Evolutionary conservation across 2,329 filamentous ascomycete species (phyloP), one percentile per base, ranked within the genome.

Genomic region (Xylaria sp.): DNA sequence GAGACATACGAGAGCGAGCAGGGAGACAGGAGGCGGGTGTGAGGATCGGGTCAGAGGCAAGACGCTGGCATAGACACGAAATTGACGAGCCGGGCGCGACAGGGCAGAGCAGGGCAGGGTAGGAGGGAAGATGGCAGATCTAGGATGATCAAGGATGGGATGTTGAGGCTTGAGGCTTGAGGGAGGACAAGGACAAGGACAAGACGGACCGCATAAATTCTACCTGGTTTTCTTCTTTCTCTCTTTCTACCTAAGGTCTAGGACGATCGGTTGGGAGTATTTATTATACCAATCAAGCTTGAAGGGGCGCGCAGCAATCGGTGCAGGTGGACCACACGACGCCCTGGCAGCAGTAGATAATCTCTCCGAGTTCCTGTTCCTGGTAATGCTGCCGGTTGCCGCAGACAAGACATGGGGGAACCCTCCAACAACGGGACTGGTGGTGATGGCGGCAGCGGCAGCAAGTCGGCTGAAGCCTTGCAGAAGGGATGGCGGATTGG

Each of bases 381-480:
- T 61, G 55, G 54, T 63, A 58, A 57, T 63, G 59, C 63, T 63
- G 63, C 63, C 63, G 63, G 63, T 34, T 65, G 61, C 63, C 63
- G 63, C 63, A 65, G 63, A 60, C 56, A 61, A 65, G 60, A 63
- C 61, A 65, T 65, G 63, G 63, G 62, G 62, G 54, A 61, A 63
- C 60, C 64, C 58, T 67, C 65, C 47, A 69, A 69, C 71, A 72
- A 74, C 51, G 58, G 62, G 59, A 58, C 58, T 60, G 58, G 55
- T 54, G 55, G 55, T 54, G 55, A 62, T 55, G 57, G 57, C 57
- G 57, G 57, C 59, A 59, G 61, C 52, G 57, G 59, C 37, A 42
- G 37, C 37, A 42, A 42, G 62, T 62, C 62, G 49, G 30, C 49
- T 51, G 49, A 34, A 64, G 62, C 62, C 62, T 64, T 46, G 62